Conservation (phyloP, 164 flowering plant species). For the Vitis rotundifolia region DNA sequence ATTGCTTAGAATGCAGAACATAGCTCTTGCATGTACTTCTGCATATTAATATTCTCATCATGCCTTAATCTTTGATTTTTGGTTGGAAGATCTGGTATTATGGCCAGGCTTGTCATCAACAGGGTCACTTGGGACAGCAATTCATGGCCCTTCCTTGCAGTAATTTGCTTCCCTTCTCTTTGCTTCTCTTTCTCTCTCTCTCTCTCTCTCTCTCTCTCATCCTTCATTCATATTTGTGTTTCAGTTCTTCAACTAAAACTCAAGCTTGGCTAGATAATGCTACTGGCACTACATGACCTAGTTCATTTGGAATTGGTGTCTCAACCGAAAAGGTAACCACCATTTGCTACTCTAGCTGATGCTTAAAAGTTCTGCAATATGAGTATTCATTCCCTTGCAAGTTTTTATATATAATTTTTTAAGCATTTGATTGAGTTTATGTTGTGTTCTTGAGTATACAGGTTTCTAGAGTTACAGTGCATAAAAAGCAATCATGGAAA, state of each 20-base stretch:
- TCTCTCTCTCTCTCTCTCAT: background rate
- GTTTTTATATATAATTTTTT: background rate
- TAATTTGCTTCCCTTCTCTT: conserved; percentile 17
- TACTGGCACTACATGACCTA: no score
- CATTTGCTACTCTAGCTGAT: no score
- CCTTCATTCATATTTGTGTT: conserved; percentile 8
- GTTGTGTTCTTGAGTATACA: conserved; percentile 19
- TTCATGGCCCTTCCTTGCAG: conserved; percentile 21
- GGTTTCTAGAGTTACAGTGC: conserved; percentile 23
- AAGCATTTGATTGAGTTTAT: background rate
- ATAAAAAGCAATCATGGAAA: conserved; percentile 38
- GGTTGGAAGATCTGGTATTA: conserved; percentile 26
- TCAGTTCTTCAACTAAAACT: conserved; percentile 35
- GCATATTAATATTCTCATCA: background rate
- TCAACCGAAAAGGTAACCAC: no score
- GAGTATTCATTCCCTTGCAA: background rate
- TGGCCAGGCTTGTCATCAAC: conserved; percentile 39
- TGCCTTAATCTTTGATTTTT: conserved; percentile 4
- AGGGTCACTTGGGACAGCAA: conserved; percentile 17
- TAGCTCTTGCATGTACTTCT: background rate
- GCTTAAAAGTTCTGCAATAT: no score
- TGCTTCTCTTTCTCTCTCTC: background rate
- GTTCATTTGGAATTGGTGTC: no score
- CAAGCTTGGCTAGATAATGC: no score
- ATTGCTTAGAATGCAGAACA: conserved; percentile 3